A percentile compares a stretch with the other conserved stretches of the same genome.
Conservation (phyloP, 2,329 filamentous ascomycete genomes). For the Phialemoniopsis sp. region DNA sequence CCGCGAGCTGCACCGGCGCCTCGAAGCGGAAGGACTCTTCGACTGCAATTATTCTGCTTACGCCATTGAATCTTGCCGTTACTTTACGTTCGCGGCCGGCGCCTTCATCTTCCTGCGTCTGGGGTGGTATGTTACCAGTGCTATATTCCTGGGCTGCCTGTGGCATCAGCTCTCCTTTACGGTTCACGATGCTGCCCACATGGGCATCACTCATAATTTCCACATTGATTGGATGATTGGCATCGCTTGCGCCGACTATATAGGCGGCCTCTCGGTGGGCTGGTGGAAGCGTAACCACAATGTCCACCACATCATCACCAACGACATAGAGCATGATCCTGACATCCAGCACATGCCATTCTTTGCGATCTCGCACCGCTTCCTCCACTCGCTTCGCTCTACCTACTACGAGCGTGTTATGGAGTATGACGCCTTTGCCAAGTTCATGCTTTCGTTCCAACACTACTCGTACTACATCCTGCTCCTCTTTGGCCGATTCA, state of each 20-base stretch:
- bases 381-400: constrained; percentile 68
- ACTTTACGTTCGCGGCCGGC: constrained; percentile 60
- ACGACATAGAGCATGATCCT: constrained; percentile 90
- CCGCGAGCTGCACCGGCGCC: constrained; percentile 66
- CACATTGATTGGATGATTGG: constrained; percentile 79
- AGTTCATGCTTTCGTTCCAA: constrained; percentile 68
- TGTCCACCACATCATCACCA: constrained; percentile 94
- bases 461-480: constrained; percentile 81
- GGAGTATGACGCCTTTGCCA: constrained; percentile 71
- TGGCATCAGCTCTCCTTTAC: constrained; percentile 96
- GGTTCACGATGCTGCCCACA: constrained; percentile 93
- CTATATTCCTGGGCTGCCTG: constrained; percentile 71
- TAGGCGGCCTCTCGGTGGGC: constrained; percentile 83
- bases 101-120: constrained; percentile 58
- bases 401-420: constrained; percentile 82
- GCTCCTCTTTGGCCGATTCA: constrained; percentile 78
- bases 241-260: constrained; percentile 84
- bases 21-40: constrained; percentile 74
- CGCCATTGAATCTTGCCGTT: constrained; percentile 68
- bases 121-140: constrained; percentile 67
- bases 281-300: constrained; percentile 99
- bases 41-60: constrained; percentile 82
- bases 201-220: constrained; percentile 94
- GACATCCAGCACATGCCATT: constrained; percentile 91
- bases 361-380: constrained; percentile 80